Percentiles rank a stretch among this genome's conserved stretches.
These are phyloP conservation scores for rapeseed (Brassica napus) DNA, from an alignment of 345 rosid species.

Conservation along the genomic window Da-Ae NC_063450.1:53782001-53782500, in stretches of 20 bases:
- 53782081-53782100: not conserved
- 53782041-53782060: not conserved
- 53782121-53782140: conserved; percentile 29
- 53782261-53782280: conserved; percentile 27
- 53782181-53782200: conserved; percentile 31
- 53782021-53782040: not conserved
- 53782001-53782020: not conserved
- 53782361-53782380: not conserved
- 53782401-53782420: conserved; percentile 50
- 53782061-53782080: not conserved
- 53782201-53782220: conserved; percentile 34
- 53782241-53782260: conserved; percentile 28
- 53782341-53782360: not conserved
- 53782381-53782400: not conserved
- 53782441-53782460: conserved; percentile 90
- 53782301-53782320: not conserved
- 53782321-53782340: not conserved
- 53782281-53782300: conserved; percentile 26
- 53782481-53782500: conserved; percentile 99
- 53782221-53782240: conserved; percentile 33
- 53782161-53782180: conserved; percentile 29
- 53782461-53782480: conserved; percentile 98
- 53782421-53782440: conserved; percentile 95
- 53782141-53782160: conserved; percentile 29
- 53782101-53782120: conserved; percentile 11